Conservation (phyloP, 768 basidiomycete genomes). For the Antrodiella citrinella region DNA sequence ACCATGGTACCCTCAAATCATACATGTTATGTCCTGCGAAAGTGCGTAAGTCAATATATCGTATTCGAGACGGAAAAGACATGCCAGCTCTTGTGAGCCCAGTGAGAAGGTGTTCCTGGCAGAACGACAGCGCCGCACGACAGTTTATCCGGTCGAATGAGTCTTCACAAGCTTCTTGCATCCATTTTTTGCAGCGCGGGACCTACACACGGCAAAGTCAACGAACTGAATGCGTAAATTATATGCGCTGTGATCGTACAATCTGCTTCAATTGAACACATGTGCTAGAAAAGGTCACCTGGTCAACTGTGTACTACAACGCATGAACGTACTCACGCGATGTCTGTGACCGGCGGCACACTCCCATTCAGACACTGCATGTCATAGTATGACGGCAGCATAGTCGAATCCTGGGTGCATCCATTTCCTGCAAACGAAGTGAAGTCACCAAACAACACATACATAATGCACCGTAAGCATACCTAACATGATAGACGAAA, state of each 20-base stretch:
- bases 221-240: no score
- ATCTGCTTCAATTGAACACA: conserved; percentile 38
- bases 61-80: conserved; percentile 16
- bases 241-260: no score
- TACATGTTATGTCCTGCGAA: conserved; percentile 45
- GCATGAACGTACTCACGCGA: conserved; percentile 25
- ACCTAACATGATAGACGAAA: conserved; percentile 45
- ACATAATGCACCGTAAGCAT: no score
- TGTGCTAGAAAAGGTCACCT: conserved; percentile 13
- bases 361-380: conserved; percentile 42
- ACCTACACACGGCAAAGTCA: neutral
- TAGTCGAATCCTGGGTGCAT: conserved; percentile 29
- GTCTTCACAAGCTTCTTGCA: conserved; percentile 33
- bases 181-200: conserved; percentile 25
- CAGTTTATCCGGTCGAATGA: conserved; percentile 37
- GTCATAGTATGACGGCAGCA: conserved; percentile 38
- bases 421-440: conserved; percentile 41
- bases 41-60: neutral
- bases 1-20: conserved; percentile 57
- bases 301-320: no score
- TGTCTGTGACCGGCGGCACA: conserved; percentile 37
- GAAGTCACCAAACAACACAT: no score
- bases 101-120: conserved; percentile 18
- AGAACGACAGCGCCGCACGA: conserved; percentile 32
- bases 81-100: conserved; percentile 26